A percentile compares a stretch with the other conserved stretches of the same genome.
These are phyloP conservation scores for Cyclotella sp. DNA, from an alignment of 108 stramenopile species.

Conservation along the genomic window DNA sequence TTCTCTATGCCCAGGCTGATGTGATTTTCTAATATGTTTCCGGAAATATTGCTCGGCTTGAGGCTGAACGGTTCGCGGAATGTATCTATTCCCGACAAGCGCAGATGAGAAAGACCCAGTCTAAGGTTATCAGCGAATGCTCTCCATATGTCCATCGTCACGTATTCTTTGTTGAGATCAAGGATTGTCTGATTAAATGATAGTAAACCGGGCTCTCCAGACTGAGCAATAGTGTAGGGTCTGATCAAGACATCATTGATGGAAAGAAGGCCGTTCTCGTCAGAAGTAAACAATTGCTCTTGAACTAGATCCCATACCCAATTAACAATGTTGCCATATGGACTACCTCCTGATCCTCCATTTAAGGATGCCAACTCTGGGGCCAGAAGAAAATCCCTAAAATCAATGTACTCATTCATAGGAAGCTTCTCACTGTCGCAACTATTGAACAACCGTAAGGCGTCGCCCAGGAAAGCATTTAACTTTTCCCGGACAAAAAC, in stretches of 20 bases:
- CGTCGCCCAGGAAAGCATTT: conserved; percentile 39
- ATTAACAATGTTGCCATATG: conserved; percentile 65
- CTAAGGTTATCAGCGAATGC: conserved; percentile 48
- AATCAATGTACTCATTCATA: conserved; percentile 53
- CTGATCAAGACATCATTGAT: conserved; percentile 66
- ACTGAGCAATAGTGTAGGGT: conserved; percentile 64
- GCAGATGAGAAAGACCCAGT: conserved; percentile 37
- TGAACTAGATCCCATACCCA: conserved; percentile 45
- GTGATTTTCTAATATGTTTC: conserved; percentile 43
- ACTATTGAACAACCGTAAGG: conserved; percentile 19
- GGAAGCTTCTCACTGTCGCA: conserved; percentile 27
- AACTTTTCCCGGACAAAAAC: conserved; percentile 48
- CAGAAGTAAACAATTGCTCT: conserved; percentile 53
- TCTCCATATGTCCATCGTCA: conserved; percentile 43
- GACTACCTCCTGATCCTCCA: conserved; percentile 56
- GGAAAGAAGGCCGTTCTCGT: conserved; percentile 60
- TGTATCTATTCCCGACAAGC: conserved; percentile 42
- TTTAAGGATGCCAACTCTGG: conserved; percentile 30
- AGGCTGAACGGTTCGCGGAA: conserved; percentile 39
- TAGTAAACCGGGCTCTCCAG: conserved; percentile 59
- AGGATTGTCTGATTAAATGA: conserved; percentile 37
- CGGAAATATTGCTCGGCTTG: conserved; percentile 41
- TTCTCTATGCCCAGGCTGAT: conserved; percentile 36
- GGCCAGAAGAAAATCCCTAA: conserved; percentile 65
- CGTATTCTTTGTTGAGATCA: conserved; percentile 45